phyloP scores from a whole-genome alignment of 345 rosid species.

The Populus ilicifolia region DNA sequence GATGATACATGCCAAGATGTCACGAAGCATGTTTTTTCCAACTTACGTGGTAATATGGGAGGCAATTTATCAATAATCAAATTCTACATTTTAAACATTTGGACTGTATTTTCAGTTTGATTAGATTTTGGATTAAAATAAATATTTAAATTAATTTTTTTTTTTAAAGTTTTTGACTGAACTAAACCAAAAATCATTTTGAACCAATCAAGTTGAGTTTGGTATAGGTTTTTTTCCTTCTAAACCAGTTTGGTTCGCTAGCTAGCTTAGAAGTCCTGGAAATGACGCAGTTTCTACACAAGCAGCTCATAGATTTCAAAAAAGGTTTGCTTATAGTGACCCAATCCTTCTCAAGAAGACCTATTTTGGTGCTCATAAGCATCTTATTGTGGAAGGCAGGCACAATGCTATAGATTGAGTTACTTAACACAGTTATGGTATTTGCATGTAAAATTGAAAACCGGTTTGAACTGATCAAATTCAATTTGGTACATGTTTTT shows the following conservation, averaged over 20 bases:
- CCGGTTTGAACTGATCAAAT: no score
- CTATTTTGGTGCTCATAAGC: slow-evolving; percentile 54
- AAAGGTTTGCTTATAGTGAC: slow-evolving; percentile 42
- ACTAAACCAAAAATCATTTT: rapidly evolving
- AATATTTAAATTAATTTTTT: no score
- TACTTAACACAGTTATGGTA: slow-evolving; percentile 62
- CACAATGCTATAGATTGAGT: slow-evolving; percentile 64
- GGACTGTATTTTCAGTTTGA: no score
- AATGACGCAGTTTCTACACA: slow-evolving; percentile 60
- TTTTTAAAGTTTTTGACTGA: no score
- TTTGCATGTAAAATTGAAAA: slow-evolving; percentile 22
- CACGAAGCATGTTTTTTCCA: no score
- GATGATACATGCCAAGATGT: no score
- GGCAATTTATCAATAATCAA: no score
- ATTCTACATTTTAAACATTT: no score
- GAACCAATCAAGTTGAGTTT: no score
- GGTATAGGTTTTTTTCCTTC: no score
- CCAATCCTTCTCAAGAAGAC: slow-evolving; percentile 83
- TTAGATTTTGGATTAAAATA: rapidly evolving
- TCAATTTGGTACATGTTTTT: no score
- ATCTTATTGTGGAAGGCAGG: slow-evolving; percentile 67
- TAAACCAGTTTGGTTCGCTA: not conserved
- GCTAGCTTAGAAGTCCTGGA: slow-evolving; percentile 68
- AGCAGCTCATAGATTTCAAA: slow-evolving; percentile 64
- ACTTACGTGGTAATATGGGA: no score